Base-by-base conservation (phyloP, 495 filamentous ascomycete species). In the Podospora sp. region DNA sequence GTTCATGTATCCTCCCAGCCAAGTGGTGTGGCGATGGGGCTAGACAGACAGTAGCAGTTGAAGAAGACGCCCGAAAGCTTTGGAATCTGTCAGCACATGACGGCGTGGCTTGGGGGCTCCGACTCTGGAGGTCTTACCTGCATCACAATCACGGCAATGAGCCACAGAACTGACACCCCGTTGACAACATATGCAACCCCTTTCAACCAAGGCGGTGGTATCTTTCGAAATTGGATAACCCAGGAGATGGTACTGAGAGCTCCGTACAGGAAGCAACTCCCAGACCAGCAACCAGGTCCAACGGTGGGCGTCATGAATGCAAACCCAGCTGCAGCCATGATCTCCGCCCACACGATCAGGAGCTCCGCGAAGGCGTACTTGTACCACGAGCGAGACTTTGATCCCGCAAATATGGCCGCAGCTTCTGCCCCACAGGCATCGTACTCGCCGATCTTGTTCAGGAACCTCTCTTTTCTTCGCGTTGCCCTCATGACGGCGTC, bases 251-350 rank as follows among this genome's bases (percentile, higher is more conserved):
- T 25, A n/a, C 46, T 25, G 7, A 56, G n/a, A 18, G 27, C 50
- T 1, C 55, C 65, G 20, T 24, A 67, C 24, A 67, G 9, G 3
- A 56, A 51, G 21, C 24, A 67, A 21, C 46, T 62, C 0, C 57
- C 57, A 0, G 65, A 67, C 57, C 58, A 62, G 22, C 65, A 67
- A 2, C 65, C 65, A 6, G 50, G 58, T 1, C 65, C 65, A 6
- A 67, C 57, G 14, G 65, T 67, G 22, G 65, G 65, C 12, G 65
- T 53, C 20, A 24, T 68, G 26, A 65, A 65, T 5, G 66, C 66
- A 6, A 66, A 9, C 50, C 64, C 36, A 26, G 64, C 27, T 14
- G 66, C 61, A 61, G 65, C 55, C 61, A 68, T 57, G 49, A 65
- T 46, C 25, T 57, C 49, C n/a, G 26, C 16, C 52, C 52, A 52